Conservation (phyloP, 257 asterid genomes). For the Nicotiana obtusifolia region DNA sequence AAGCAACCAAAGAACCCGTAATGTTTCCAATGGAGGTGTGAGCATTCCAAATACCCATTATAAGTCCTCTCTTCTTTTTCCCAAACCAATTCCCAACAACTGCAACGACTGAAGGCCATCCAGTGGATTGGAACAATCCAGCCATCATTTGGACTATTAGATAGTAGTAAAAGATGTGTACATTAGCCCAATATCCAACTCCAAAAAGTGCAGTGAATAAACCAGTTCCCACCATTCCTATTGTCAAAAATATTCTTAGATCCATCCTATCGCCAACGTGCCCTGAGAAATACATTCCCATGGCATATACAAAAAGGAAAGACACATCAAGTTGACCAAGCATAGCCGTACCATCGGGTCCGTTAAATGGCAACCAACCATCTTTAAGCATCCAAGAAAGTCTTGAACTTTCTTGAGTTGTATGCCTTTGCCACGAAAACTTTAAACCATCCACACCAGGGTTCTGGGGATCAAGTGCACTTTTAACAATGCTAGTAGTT, state of each 20-base stretch:
- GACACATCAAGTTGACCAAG: slow-evolving; percentile 96
- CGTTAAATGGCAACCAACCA: slow-evolving; percentile 91
- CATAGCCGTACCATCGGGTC: slow-evolving; percentile 63
- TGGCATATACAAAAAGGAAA: slow-evolving; percentile 78
- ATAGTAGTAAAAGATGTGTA: slow-evolving; percentile 69
- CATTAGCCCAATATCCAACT: slow-evolving; percentile 74
- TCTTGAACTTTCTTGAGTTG: slow-evolving; percentile 24
- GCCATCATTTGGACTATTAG: slow-evolving; percentile 83
- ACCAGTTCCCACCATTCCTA: slow-evolving; percentile 96
- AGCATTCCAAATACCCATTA: slow-evolving; percentile 98
- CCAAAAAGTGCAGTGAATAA: slow-evolving; percentile 87
- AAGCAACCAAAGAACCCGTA: slow-evolving; percentile 77
- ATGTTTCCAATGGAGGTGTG: slow-evolving; percentile 96
- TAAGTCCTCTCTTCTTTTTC: slow-evolving; percentile 88
- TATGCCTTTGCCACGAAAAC: slow-evolving; percentile 42
- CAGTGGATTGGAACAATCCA: slow-evolving; percentile 91
- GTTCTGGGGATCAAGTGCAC: slow-evolving; percentile 90
- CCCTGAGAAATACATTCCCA: slow-evolving; percentile 90
- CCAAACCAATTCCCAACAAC: slow-evolving; percentile 98
- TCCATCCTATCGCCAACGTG: slow-evolving; percentile 89
- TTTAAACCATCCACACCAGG: slow-evolving; percentile 28
- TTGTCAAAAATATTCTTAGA: slow-evolving; percentile 66
- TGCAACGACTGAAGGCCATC: slow-evolving; percentile 99
- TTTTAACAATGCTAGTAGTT: slow-evolving; percentile 88
- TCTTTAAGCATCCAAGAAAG: slow-evolving; percentile 38